These are phyloP conservation scores for Trichoderma sp. DNA, from an alignment of 2,329 filamentous ascomycete genomes.

Conservation along the genomic window DNA sequence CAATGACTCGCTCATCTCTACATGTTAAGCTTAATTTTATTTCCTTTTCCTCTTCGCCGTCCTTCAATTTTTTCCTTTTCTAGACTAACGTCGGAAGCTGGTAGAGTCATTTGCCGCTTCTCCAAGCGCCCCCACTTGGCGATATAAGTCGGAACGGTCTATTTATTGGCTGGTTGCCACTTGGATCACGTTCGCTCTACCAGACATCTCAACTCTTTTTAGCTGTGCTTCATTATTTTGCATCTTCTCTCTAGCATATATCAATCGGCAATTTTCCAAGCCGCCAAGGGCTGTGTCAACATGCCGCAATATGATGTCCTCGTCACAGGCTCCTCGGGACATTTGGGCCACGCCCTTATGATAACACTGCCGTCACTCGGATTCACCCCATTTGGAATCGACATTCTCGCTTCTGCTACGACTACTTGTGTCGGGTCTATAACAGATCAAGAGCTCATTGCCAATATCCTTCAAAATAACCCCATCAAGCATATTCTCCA, in stretches of 20 bases:
- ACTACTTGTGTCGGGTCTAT: conserved; percentile 46
- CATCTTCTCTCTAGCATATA: background rate
- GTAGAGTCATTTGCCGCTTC: conserved; percentile 19
- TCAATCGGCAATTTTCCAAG: background rate
- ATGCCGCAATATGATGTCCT: conserved; percentile 42
- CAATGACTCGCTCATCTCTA: background rate
- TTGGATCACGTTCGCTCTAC: background rate
- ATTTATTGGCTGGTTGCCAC: background rate
- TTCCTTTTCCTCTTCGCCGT: background rate
- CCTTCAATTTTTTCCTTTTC: conserved; percentile 3
- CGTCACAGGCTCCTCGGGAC: conserved; percentile 52
- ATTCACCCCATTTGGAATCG: conserved; percentile 49
- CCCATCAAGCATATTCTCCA: conserved; percentile 49
- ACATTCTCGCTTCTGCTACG: conserved; percentile 46
- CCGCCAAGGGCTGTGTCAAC: background rate
- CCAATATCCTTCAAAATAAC: conserved; percentile 39
- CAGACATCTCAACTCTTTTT: background rate
- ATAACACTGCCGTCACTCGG: conserved; percentile 46
- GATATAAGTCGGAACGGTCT: background rate
- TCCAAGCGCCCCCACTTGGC: conserved; percentile 8
- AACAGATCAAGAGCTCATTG: conserved; percentile 42
- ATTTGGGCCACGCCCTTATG: conserved; percentile 53
- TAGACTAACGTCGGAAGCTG: conserved; percentile 7
- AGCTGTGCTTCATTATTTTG: background rate
- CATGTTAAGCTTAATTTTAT: background rate